Percentiles rank a stretch among this genome's conserved stretches.
Conservation (phyloP, 805 yeast genomes). For the Metschnikowia arizonensis region DNA sequence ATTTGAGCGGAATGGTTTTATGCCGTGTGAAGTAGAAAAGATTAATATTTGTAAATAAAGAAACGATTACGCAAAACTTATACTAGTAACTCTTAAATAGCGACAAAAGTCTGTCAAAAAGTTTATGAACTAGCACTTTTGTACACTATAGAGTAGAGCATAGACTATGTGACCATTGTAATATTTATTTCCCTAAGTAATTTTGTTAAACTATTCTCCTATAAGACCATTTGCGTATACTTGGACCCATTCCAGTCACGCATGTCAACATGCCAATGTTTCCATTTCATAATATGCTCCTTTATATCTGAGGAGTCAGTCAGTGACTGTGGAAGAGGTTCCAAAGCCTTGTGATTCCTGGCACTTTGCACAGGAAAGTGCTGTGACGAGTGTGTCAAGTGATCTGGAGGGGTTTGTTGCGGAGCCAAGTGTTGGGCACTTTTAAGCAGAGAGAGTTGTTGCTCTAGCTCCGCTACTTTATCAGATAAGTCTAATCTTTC, state of each 20-base stretch:
- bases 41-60: conserved; percentile 10
- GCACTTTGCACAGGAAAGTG: conserved; percentile 31
- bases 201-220: too few species aligned
- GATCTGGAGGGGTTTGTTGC: background rate
- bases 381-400: conserved; percentile 20
- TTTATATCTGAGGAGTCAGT: conserved; percentile 46
- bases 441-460: conserved; percentile 17
- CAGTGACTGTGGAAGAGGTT: conserved; percentile 3
- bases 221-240: conserved; percentile 30
- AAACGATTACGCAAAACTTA: background rate
- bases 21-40: conserved; percentile 59
- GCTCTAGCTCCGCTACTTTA: conserved; percentile 28
- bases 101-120: too few species aligned
- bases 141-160: too few species aligned
- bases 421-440: conserved; percentile 4
- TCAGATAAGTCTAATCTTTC: conserved; percentile 37
- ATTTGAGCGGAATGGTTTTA: conserved; percentile 70
- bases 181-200: too few species aligned
- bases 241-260: conserved; percentile 70
- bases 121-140: too few species aligned
- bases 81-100: too few species aligned
- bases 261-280: conserved; percentile 85
- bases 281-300: conserved; percentile 67
- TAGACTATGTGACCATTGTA: too few species aligned
- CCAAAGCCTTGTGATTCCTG: conserved; percentile 21